Evolutionary conservation across 257 asterid species (phyloP).

Genomic region (Paraleonurus japonicus): DNA sequence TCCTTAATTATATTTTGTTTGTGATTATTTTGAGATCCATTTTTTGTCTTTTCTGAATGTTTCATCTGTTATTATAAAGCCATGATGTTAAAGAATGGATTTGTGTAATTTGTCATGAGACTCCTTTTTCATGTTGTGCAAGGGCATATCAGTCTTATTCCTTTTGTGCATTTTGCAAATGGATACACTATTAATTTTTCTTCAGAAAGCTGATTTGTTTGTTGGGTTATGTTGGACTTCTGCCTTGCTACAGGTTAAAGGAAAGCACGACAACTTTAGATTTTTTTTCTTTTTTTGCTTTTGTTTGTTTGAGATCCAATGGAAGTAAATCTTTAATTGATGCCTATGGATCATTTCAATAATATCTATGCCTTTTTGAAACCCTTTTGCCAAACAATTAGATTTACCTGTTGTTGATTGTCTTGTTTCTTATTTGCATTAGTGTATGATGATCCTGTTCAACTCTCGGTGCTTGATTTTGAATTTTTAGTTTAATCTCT

Average conservation of each 20-base stretch:
- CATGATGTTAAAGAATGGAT: conserved; percentile 1
- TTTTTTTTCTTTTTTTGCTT: too few relatives aligned
- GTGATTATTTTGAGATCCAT: conserved; percentile 6
- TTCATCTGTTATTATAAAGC: not conserved
- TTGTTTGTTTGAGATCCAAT: conserved; percentile 88
- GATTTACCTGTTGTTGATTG: too few relatives aligned
- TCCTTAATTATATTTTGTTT: not conserved
- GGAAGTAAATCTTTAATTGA: too few relatives aligned
- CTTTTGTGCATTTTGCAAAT: conserved; percentile 5
- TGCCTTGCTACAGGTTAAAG: conserved; percentile 65
- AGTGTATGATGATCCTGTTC: too few relatives aligned
- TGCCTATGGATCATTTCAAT: too few relatives aligned
- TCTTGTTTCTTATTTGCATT: too few relatives aligned
- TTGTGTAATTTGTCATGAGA: conserved; percentile 12
- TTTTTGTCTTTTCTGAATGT: not conserved
- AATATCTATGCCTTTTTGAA: too few relatives aligned
- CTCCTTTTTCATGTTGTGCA: not conserved
- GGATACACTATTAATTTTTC: too few relatives aligned
- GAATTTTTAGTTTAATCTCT: too few relatives aligned
- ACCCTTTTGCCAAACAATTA: too few relatives aligned
- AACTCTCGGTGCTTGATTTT: too few relatives aligned
- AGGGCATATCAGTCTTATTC: not conserved
- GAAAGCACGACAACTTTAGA: conserved; percentile 54
- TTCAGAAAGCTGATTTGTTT: conserved; percentile 19
- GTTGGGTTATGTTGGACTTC: conserved; percentile 16